Base-by-base conservation (phyloP, 1,284 basidiomycete species). In the Leccinum angustisporum region DNA sequence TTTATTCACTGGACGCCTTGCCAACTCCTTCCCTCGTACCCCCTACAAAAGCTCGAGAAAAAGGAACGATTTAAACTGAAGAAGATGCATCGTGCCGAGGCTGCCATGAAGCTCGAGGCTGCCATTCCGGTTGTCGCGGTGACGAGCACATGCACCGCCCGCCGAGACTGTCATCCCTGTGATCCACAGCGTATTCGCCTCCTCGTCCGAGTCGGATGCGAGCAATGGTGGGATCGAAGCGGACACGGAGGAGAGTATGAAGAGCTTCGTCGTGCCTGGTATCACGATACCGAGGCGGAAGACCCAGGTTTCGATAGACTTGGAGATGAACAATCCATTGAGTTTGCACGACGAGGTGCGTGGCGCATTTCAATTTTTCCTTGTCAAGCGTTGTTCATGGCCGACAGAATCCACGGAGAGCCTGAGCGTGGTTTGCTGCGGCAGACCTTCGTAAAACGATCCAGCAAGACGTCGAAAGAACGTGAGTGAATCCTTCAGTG, bases 381-480 rank as follows among this genome's bases (percentile, higher is more conserved):
- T 8, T 60, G 13, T 36, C 18, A 34, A 25, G 58, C 46, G 27
- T 55, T 33, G 6, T 53, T 68, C 58, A 72, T 56, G 11, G 2
- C 55, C 52, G 58, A 33, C 64, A 94, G 87, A 96, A 95, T 74
- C 95, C 95, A 13, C 97, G 95, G 95, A 90, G 86, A 66, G 25
- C 25, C 25, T 27, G 4, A 27, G 85, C 88, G 52, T 97, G 94
- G 92, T 98, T 97, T 73, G 81, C 86, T 16, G 86, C 92, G 38
- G 82, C 95, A 27, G 95, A 97, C 58, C 79, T 97, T 36, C 83
- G 94, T 18, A 94, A 90, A 72, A 91, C 86, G 4, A 97, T 98
- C 59, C 77, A 86, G 25, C 93, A 96, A 75, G 95, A 98, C 73
- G 95, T 98, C 0, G 92, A 96, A 68, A 83, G 95, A 69, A 97